Evolutionary conservation across 352 stramenopile species (phyloP).

Genomic region (Phytopythium ostracodes): DNA sequence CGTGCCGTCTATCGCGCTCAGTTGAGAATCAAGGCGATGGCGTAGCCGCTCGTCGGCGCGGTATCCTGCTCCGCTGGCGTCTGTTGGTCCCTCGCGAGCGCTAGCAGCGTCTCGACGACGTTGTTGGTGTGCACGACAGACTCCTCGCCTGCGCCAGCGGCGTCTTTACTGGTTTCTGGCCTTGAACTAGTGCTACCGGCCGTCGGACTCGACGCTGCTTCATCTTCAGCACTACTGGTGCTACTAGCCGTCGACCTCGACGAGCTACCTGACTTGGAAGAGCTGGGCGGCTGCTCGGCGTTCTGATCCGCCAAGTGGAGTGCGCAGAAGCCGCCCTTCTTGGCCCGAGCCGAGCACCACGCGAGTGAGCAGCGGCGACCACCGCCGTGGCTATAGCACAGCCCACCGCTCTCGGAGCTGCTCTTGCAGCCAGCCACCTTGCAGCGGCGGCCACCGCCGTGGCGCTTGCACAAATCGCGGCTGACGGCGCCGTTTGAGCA

Average conservation of each 20-base stretch:
- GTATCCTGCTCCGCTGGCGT: neutral
- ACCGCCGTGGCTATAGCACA: slow-evolving; percentile 77
- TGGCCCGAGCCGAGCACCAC: slow-evolving; percentile 68
- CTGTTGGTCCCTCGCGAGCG: slow-evolving; percentile 40
- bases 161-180: neutral
- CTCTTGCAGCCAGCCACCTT: slow-evolving; percentile 66
- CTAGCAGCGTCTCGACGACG: slow-evolving; percentile 62
- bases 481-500: slow-evolving; percentile 76
- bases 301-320: slow-evolving; percentile 42
- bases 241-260: neutral
- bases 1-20: slow-evolving; percentile 5
- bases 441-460: slow-evolving; percentile 67
- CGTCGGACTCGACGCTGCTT: neutral
- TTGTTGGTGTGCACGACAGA: slow-evolving; percentile 33
- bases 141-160: neutral
- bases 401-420: slow-evolving; percentile 61
- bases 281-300: slow-evolving; percentile 14
- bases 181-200: neutral
- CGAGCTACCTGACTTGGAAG: neutral
- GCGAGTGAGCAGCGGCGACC: slow-evolving; percentile 59
- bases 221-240: neutral
- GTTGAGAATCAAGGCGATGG: slow-evolving; percentile 57
- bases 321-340: slow-evolving; percentile 70
- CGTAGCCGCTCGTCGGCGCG: slow-evolving; percentile 21
- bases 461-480: slow-evolving; percentile 76